A percentile compares a stretch with the other conserved stretches of the same genome.
Conservation (phyloP, 1,284 basidiomycete genomes). For the Tilletiaria anomala region DNA sequence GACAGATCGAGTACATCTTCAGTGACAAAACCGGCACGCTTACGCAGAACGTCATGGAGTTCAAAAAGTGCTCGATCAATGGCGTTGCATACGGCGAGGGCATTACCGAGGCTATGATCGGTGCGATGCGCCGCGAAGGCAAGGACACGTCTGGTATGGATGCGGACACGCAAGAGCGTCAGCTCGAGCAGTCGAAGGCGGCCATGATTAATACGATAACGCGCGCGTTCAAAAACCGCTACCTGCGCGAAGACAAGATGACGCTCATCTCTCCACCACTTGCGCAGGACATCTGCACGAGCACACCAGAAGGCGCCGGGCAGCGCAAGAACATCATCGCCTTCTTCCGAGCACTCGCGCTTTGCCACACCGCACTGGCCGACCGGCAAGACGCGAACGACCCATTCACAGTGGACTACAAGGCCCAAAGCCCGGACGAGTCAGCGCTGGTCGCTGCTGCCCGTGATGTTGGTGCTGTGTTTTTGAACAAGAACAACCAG, state of each 20-base stretch:
- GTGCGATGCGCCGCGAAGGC: conserved; percentile 71
- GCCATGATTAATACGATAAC: conserved; percentile 66
- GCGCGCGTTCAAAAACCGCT: conserved; percentile 73
- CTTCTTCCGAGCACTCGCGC: conserved; percentile 73
- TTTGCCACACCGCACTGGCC: conserved; percentile 81
- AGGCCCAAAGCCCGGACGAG: conserved; percentile 90
- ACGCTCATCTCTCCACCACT: conserved; percentile 77
- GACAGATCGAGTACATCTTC: conserved; percentile 95
- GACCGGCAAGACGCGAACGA: conserved; percentile 43
- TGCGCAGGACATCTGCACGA: conserved; percentile 54
- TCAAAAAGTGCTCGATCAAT: conserved; percentile 81
- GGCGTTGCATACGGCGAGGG: conserved; percentile 81
- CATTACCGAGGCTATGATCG: conserved; percentile 83
- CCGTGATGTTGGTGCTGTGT: conserved; percentile 82
- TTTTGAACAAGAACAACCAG: conserved; percentile 61
- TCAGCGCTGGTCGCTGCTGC: conserved; percentile 83
- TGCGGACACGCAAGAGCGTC: conserved; percentile 44
- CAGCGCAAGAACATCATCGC: conserved; percentile 50
- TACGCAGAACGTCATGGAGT: conserved; percentile 76
- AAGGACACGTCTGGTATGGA: conserved; percentile 50
- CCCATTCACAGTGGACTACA: conserved; percentile 67
- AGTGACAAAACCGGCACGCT: conserved; percentile 58
- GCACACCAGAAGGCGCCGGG: conserved; percentile 45
- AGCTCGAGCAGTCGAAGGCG: conserved; percentile 55
- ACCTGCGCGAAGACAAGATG: conserved; percentile 62